These are phyloP conservation scores for Smittium culicis DNA, from an alignment of 371 early-diverging fungal genomes.

Conservation along the genomic window DNA sequence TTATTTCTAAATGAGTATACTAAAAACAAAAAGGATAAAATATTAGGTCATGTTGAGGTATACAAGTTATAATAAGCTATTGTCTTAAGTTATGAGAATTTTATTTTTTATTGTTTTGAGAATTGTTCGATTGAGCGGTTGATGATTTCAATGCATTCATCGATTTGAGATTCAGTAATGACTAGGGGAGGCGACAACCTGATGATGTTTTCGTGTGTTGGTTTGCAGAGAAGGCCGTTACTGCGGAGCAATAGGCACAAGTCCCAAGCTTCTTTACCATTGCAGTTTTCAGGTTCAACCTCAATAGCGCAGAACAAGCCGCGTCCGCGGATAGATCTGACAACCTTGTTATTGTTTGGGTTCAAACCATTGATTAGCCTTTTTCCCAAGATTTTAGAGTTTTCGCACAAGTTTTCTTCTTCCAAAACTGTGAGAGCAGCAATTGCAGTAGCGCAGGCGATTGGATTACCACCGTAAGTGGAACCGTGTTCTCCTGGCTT, in stretches of 20 bases:
- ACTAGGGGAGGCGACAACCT: slow-evolving; percentile 89
- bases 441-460: slow-evolving; percentile 87
- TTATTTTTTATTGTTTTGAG: background rate
- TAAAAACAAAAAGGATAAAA: too few species aligned
- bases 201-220: slow-evolving; percentile 96
- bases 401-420: slow-evolving; percentile 82
- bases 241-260: slow-evolving; percentile 84
- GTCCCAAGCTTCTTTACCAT: slow-evolving; percentile 89
- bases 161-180: slow-evolving; percentile 79
- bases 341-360: slow-evolving; percentile 57
- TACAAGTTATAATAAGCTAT: too few species aligned
- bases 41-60: too few species aligned
- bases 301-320: slow-evolving; percentile 94
- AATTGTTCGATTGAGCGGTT: slow-evolving; percentile 50
- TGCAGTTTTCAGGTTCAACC: slow-evolving; percentile 67
- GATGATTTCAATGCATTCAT: slow-evolving; percentile 70
- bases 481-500: slow-evolving; percentile 93
- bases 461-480: slow-evolving; percentile 94
- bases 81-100: too few species aligned
- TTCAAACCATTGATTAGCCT: slow-evolving; percentile 61
- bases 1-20: too few species aligned
- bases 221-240: slow-evolving; percentile 89
- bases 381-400: slow-evolving; percentile 56
- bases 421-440: slow-evolving; percentile 85
- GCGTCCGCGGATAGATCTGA: slow-evolving; percentile 76